Evolutionary conservation across 2,329 filamentous ascomycete genomes (phyloP), one percentile per base, ranked within the genome.

Genomic region (Penicillium hesseltinei): DNA sequence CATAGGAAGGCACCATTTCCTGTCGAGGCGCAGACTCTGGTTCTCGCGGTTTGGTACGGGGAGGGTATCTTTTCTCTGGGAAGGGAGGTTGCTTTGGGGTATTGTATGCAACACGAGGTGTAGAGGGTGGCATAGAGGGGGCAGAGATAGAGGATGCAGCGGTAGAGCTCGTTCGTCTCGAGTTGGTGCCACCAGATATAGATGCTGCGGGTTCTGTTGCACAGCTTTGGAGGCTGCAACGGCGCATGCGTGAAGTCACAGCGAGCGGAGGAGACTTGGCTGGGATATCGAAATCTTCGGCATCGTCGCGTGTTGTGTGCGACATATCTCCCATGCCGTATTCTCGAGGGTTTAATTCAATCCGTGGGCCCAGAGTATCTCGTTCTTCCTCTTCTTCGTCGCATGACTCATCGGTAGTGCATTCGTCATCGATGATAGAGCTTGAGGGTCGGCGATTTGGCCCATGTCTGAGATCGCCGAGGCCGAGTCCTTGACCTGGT

Each of bases 171-270:
- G 71, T 72, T 53, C 68, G 69, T 57, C 63, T 67, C 3, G 71
- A 74, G 38, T 68, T 71, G 25, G 64, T 61, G 9, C 66, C 68
- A n/a, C 63, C 66, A 3, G 67, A 64, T 44, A 61, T 59, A 19
- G 69, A 70, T 5, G 63, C 58, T 1, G 67, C 61, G 4, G 63
- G 63, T 13, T 71, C 68, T n/a, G 67, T 66, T 23, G 59, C 59
- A 36, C 61, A 64, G 56, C 71, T 74, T 49, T 74, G 73, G 15
- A 61, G 51, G 45, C 73, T 75, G 51, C 62, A 59, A 13, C 69
- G 71, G 13, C 73, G 71, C 73, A 74, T 75, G 19, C 72, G 68
- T 17, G 73, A 73, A 2, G 73, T 75, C 7, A 74, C 69, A 4
- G 73, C 72, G 33, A 75, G 60, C 7, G 73, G 71, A 15, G 73